Evolutionary conservation across 2,329 filamentous ascomycete species (phyloP).

Genomic region (Ceratocystis lukuohia): DNA sequence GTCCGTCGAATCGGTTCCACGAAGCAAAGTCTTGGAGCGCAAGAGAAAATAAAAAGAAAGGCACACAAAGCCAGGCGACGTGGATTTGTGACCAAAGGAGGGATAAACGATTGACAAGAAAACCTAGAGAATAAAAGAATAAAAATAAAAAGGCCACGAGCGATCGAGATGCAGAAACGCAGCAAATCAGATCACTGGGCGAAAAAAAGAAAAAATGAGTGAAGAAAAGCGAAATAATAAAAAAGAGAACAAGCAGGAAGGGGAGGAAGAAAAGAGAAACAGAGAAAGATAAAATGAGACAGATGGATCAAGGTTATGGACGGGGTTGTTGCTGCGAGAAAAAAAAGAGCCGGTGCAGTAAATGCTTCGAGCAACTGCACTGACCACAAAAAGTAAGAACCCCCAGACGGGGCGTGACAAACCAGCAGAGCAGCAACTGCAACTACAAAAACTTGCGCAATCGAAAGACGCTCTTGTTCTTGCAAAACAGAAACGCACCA

Average conservation of each 20-base stretch:
- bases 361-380: constrained; percentile 7
- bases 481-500: background rate
- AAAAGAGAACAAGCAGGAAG: constrained; percentile 12
- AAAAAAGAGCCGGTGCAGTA: background rate
- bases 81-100: background rate
- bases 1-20: background rate
- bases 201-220: constrained; percentile 20
- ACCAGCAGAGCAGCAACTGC: background rate
- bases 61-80: background rate
- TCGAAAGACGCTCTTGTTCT: background rate
- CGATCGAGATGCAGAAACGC: background rate
- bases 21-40: background rate
- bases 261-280: constrained; percentile 18
- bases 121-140: constrained; percentile 21
- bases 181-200: background rate
- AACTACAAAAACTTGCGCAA: background rate
- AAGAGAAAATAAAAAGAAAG: background rate
- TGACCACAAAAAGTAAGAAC: constrained; percentile 1
- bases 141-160: constrained; percentile 7
- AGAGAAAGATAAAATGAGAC: constrained; percentile 20
- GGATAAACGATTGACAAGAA: background rate
- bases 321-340: constrained; percentile 2
- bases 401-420: background rate
- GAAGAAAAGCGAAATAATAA: constrained; percentile 22
- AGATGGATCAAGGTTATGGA: background rate